Evolutionary conservation across 176 grass and related monocot genomes (phyloP).

Genomic region (Ananas comosus): DNA sequence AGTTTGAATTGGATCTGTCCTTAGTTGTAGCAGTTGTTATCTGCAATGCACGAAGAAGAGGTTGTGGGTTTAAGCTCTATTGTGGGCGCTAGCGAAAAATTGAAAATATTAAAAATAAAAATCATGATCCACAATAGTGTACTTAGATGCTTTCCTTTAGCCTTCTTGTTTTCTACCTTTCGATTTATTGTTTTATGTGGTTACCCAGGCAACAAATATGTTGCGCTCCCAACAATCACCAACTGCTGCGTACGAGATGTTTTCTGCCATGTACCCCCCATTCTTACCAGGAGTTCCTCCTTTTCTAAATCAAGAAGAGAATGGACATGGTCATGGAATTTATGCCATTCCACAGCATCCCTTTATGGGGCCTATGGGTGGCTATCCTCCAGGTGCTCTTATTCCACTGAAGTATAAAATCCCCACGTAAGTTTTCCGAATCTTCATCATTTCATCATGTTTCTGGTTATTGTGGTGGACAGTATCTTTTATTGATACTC

Average conservation of each 20-base stretch:
- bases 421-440: conserved; percentile 47
- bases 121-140: too few relatives aligned
- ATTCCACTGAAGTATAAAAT: conserved; percentile 73
- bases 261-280: conserved; percentile 31
- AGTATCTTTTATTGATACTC: background rate
- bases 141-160: too few relatives aligned
- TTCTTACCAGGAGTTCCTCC: conserved; percentile 25
- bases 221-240: conserved; percentile 6
- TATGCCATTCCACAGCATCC: conserved; percentile 68
- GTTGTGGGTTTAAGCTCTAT: too few relatives aligned
- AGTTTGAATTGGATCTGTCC: too few relatives aligned
- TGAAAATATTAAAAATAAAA: too few relatives aligned
- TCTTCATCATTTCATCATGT: background rate
- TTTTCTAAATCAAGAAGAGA: conserved; percentile 39
- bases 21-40: too few relatives aligned
- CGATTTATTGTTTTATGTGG: too few relatives aligned
- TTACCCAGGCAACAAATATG: conserved; percentile 8
- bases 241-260: conserved; percentile 21
- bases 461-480: background rate
- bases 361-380: conserved; percentile 35
- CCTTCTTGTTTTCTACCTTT: too few relatives aligned
- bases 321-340: conserved; percentile 64
- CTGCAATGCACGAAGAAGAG: too few relatives aligned
- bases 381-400: conserved; percentile 38
- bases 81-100: too few relatives aligned